These are phyloP conservation scores for Citrus mangshanensis DNA, from an alignment of 345 rosid genomes.

Conservation along the genomic window DNA sequence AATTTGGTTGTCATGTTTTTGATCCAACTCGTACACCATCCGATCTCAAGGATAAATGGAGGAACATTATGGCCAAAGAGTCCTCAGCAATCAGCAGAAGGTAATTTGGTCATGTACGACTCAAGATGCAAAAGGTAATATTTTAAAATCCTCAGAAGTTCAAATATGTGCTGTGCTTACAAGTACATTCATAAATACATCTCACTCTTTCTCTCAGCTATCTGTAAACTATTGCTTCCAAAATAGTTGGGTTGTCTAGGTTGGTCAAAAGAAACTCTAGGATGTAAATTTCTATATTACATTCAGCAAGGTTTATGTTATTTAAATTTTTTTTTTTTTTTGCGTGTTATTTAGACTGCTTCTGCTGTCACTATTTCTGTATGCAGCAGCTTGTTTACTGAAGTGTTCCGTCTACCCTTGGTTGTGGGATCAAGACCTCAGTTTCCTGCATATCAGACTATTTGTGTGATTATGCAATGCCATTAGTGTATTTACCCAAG, in stretches of 20 bases:
- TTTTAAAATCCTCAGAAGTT: background rate
- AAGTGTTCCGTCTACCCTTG: background rate
- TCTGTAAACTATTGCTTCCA: background rate
- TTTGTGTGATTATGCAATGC: background rate
- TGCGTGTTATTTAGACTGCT: background rate
- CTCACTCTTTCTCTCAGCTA: background rate
- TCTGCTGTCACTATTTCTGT: background rate
- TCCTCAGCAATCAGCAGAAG: background rate
- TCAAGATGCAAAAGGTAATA: conserved; percentile 5
- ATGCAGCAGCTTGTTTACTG: background rate
- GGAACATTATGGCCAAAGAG: conserved; percentile 33
- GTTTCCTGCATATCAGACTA: background rate
- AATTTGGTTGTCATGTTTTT: too few species aligned
- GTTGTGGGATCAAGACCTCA: background rate
- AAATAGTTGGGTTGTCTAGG: background rate
- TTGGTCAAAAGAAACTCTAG: background rate
- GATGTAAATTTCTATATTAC: background rate
- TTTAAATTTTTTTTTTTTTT: background rate
- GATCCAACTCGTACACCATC: conserved; percentile 38
- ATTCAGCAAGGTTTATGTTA: background rate
- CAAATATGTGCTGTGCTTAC: background rate
- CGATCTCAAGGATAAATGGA: conserved; percentile 90
- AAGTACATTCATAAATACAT: background rate
- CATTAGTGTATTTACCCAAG: background rate
- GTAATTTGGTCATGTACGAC: background rate